phyloP scores from a whole-genome alignment of 257 asterid genomes.

The Solanum phureja region DNA sequence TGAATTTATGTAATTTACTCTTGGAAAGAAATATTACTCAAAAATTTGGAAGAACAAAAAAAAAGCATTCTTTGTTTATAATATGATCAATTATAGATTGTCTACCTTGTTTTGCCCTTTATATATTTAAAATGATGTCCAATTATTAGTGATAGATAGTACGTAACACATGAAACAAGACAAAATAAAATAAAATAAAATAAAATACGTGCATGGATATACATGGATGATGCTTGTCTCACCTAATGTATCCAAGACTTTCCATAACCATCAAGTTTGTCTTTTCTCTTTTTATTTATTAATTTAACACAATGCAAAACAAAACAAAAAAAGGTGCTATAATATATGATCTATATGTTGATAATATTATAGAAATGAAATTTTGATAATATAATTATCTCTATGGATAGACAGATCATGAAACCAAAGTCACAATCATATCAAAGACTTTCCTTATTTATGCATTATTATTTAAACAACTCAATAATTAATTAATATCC shows the following conservation, averaged over 20 bases:
- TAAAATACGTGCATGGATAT: background rate
- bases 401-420: conserved; percentile 13
- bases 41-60: no score
- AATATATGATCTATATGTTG: background rate
- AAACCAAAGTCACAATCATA: conserved; percentile 6
- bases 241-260: background rate
- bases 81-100: background rate
- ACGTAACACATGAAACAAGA: background rate
- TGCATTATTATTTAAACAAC: background rate
- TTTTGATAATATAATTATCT: background rate
- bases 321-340: background rate
- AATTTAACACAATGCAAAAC: background rate
- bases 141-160: background rate
- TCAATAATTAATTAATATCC: background rate
- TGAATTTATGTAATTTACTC: no score
- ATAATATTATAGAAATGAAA: background rate
- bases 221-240: background rate
- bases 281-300: background rate
- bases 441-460: conserved; percentile 5
- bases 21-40: no score
- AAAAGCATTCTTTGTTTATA: background rate
- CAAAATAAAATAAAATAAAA: background rate
- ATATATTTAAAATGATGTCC: background rate
- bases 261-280: background rate
- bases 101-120: background rate